phyloP scores from a whole-genome alignment of 108 stramenopile species.

The Fragilariopsis cylindrus region DNA sequence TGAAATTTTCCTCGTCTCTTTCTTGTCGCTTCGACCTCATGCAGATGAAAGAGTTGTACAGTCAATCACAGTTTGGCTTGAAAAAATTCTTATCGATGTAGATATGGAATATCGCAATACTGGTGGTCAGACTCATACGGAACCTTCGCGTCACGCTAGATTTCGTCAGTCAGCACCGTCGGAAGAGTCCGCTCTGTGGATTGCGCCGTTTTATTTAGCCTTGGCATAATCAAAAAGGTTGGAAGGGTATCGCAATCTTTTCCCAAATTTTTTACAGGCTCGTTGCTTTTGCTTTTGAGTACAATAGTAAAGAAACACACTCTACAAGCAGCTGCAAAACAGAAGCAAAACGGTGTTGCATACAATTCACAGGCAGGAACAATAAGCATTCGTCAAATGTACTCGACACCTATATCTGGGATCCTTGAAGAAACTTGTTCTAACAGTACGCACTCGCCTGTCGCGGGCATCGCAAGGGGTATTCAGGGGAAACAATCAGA shows the following conservation, averaged over 20 bases:
- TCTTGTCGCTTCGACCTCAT: conserved; percentile 16
- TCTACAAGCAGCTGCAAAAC: conserved; percentile 38
- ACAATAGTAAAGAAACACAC: conserved; percentile 43
- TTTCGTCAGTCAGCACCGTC: neutral
- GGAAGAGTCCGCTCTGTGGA: conserved; percentile 13
- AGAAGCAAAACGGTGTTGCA: conserved; percentile 40
- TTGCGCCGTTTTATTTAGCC: conserved; percentile 43
- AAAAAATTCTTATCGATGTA: conserved; percentile 23
- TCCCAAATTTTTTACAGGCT: conserved; percentile 47
- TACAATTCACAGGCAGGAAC: conserved; percentile 29
- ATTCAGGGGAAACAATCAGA: conserved; percentile 19
- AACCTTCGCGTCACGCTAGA: conserved; percentile 10
- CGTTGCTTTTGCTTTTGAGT: conserved; percentile 47
- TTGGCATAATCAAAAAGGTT: conserved; percentile 54
- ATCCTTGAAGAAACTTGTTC: conserved; percentile 56
- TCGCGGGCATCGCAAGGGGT: conserved; percentile 11
- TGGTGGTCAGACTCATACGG: neutral
- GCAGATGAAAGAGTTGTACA: conserved; percentile 21
- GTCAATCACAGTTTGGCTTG: conserved; percentile 25
- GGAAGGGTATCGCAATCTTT: conserved; percentile 27
- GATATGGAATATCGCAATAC: conserved; percentile 22
- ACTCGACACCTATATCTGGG: conserved; percentile 62
- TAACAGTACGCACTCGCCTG: neutral
- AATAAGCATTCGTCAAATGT: conserved; percentile 41
- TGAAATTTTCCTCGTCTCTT: conserved; percentile 26